phyloP scores from a whole-genome alignment of 2,329 filamentous ascomycete species.

The Colletotrichum spaethianum region DNA sequence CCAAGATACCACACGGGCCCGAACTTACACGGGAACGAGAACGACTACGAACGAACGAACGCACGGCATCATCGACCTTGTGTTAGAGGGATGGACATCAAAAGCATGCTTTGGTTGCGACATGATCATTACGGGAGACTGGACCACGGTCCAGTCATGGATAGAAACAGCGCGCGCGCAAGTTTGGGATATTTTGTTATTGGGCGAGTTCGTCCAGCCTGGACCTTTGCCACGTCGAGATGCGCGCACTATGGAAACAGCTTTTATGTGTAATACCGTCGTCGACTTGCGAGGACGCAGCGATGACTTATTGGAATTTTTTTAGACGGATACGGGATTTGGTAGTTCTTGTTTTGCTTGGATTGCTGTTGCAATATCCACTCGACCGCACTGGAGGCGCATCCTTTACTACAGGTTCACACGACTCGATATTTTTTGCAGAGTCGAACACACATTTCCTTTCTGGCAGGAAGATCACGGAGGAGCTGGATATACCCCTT shows the following conservation, averaged over 20 bases:
- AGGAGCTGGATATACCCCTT: slow-evolving; percentile 40
- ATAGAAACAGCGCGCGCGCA: slow-evolving; percentile 17
- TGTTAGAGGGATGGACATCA: slow-evolving; percentile 28
- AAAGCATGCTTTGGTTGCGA: slow-evolving; percentile 40
- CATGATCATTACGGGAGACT: slow-evolving; percentile 20
- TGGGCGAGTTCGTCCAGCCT: background rate
- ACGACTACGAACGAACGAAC: slow-evolving; percentile 40
- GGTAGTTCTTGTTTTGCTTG: background rate
- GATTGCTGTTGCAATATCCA: background rate
- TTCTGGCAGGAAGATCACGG: slow-evolving; percentile 28
- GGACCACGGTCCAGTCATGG: slow-evolving; percentile 30
- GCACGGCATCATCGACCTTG: slow-evolving; percentile 32
- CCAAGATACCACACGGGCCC: slow-evolving; percentile 39
- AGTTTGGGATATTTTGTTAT: slow-evolving; percentile 15
- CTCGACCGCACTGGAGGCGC: slow-evolving; percentile 24
- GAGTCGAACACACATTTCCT: slow-evolving; percentile 24
- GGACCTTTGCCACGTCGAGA: background rate
- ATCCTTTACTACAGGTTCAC: slow-evolving; percentile 16
- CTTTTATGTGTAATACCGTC: slow-evolving; percentile 14
- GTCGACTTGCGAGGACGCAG: slow-evolving; percentile 8
- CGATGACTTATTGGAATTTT: background rate
- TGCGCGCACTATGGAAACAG: slow-evolving; percentile 14
- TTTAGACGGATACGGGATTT: slow-evolving; percentile 14
- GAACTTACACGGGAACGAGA: slow-evolving; percentile 26
- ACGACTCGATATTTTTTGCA: slow-evolving; percentile 18